Evolutionary conservation across 164 flowering plant species (phyloP).

Genomic region (Litsea cubeba): DNA sequence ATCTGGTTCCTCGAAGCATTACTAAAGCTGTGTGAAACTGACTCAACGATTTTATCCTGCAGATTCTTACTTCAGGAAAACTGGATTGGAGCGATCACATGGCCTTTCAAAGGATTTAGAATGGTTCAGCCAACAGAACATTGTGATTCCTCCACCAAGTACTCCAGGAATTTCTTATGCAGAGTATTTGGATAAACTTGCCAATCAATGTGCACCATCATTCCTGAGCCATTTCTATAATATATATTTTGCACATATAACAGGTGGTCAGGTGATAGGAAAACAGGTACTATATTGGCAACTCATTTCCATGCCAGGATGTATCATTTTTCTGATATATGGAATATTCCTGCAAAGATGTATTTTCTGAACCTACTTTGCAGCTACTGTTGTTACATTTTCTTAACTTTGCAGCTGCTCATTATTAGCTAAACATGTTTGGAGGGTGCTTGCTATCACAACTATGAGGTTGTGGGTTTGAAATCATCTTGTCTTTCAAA

Average conservation of each 20-base stretch:
- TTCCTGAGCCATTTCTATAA: constrained; percentile 88
- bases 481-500: no score
- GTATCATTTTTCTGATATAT: not conserved
- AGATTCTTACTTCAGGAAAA: constrained; percentile 85
- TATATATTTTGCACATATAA: constrained; percentile 79
- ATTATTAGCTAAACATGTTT: not conserved
- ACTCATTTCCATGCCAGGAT: not conserved
- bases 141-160: constrained; percentile 64
- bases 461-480: no score
- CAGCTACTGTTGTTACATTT: not conserved
- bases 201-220: constrained; percentile 59
- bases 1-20: not conserved
- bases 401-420: not conserved
- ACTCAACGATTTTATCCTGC: constrained; percentile 4
- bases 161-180: constrained; percentile 62
- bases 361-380: not conserved
- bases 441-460: no score
- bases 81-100: constrained; percentile 72
- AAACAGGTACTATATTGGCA: constrained; percentile 50
- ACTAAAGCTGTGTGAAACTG: not conserved
- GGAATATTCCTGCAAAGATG: not conserved
- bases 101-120: constrained; percentile 59
- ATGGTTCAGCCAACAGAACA: constrained; percentile 51
- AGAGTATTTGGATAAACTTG: constrained; percentile 64
- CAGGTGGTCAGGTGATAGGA: constrained; percentile 85